phyloP scores from a whole-genome alignment of 805 yeast genomes.

The Pachysolen tannophilus region DNA sequence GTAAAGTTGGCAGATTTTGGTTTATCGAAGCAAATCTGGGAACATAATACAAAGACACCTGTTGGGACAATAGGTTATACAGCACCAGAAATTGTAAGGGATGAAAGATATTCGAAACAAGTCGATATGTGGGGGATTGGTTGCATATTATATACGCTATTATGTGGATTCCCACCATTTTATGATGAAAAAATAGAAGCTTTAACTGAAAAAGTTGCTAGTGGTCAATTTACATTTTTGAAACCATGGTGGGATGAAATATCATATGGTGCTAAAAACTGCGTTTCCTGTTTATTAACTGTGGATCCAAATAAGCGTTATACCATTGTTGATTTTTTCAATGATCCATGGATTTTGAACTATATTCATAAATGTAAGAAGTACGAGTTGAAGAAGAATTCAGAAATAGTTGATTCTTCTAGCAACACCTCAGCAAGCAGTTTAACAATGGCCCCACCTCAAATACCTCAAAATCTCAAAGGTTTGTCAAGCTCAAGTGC shows the following conservation, averaged over 20 bases:
- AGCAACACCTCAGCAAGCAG: background rate
- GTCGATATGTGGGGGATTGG: slow-evolving; percentile 99
- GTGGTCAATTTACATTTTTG: slow-evolving; percentile 67
- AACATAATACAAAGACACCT: slow-evolving; percentile 87
- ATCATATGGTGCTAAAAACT: slow-evolving; percentile 55
- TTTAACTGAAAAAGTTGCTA: slow-evolving; percentile 72
- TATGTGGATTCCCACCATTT: slow-evolving; percentile 98
- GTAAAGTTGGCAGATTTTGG: slow-evolving; percentile 96
- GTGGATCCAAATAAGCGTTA: slow-evolving; percentile 65
- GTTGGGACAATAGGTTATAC: slow-evolving; percentile 99
- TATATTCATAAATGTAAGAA: slow-evolving; percentile 10
- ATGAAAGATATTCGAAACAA: slow-evolving; percentile 84
- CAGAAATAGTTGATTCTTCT: slow-evolving; percentile 4
- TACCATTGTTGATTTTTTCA: slow-evolving; percentile 61
- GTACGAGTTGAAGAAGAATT: slow-evolving; percentile 6
- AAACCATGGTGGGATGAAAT: slow-evolving; percentile 91
- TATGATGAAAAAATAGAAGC: slow-evolving; percentile 75
- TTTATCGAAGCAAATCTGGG: slow-evolving; percentile 82
- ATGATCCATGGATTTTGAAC: slow-evolving; percentile 66
- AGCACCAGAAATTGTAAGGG: slow-evolving; percentile 96
- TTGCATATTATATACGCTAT: slow-evolving; percentile 84
- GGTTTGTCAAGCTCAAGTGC: background rate
- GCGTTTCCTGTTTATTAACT: slow-evolving; percentile 59
- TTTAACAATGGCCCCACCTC: background rate
- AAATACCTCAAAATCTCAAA: background rate